Evolutionary conservation across 768 basidiomycete genomes (phyloP).

Genomic region (Termitomyces sp.): DNA sequence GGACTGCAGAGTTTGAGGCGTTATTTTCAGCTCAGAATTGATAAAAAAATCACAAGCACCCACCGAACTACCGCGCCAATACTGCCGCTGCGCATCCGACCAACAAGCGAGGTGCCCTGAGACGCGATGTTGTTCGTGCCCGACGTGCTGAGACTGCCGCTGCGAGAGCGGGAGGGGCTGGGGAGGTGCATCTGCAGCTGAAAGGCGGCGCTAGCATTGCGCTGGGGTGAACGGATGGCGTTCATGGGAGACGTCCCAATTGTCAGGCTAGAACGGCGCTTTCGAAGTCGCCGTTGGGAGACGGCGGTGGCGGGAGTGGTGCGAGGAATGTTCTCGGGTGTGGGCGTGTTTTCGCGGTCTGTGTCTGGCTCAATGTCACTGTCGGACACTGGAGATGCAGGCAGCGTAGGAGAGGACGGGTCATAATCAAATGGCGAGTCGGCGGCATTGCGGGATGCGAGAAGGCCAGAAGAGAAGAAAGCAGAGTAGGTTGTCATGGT

Average conservation of each 20-base stretch:
- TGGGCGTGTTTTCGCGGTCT: conserved; percentile 19
- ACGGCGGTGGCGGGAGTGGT: background rate
- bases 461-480: conserved; percentile 67
- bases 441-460: conserved; percentile 36
- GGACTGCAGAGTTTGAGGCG: conserved; percentile 20
- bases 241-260: conserved; percentile 47
- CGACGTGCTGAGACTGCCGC: conserved; percentile 34
- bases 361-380: conserved; percentile 28
- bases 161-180: conserved; percentile 36
- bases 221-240: conserved; percentile 50
- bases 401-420: conserved; percentile 13
- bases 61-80: conserved; percentile 27
- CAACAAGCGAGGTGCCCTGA: conserved; percentile 37
- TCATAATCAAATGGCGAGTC: conserved; percentile 5
- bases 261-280: conserved; percentile 60
- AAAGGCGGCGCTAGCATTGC: conserved; percentile 44
- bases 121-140: conserved; percentile 14
- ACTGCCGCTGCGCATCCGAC: conserved; percentile 56
- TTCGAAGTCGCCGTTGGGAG: conserved; percentile 40
- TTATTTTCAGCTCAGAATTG: background rate
- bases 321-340: conserved; percentile 12
- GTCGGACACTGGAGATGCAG: conserved; percentile 23
- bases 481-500: conserved; percentile 48
- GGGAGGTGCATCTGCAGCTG: conserved; percentile 42
- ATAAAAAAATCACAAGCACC: conserved; percentile 7